Percentiles rank a stretch among this genome's conserved stretches.
These are phyloP conservation scores for Lecanicillium sp. DNA, from an alignment of 2,329 filamentous ascomycete genomes.

Conservation along the genomic window DNA sequence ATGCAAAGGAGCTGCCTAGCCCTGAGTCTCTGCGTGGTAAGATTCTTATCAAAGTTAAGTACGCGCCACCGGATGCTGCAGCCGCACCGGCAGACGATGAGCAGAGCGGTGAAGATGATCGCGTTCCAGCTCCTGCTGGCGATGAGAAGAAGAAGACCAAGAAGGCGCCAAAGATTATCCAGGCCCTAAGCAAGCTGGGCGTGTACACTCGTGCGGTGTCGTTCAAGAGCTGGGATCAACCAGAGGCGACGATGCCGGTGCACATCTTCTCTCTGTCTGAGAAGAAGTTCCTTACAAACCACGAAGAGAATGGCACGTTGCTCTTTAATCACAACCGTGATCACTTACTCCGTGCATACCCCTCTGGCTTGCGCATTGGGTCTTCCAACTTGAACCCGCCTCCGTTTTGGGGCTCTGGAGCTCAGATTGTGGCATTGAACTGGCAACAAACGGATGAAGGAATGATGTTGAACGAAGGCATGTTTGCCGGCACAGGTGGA, in stretches of 20 bases:
- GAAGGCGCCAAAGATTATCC: constrained; percentile 58
- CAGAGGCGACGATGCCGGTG: constrained; percentile 56
- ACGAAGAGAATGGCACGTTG: constrained; percentile 35
- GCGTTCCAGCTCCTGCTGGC: constrained; percentile 34
- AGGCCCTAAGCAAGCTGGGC: constrained; percentile 65
- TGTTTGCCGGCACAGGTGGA: constrained; percentile 78
- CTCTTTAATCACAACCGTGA: constrained; percentile 76
- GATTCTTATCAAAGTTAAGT: constrained; percentile 80
- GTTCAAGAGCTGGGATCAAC: constrained; percentile 70
- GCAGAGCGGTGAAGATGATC: constrained; percentile 25
- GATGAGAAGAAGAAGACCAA: constrained; percentile 16
- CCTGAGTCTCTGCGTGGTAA: constrained; percentile 65
- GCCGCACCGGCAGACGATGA: neutral
- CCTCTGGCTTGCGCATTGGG: constrained; percentile 69
- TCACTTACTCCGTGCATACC: constrained; percentile 83
- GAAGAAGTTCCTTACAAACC: constrained; percentile 53
- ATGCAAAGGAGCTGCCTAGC: constrained; percentile 49
- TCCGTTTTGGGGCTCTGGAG: constrained; percentile 78
- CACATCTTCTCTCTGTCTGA: constrained; percentile 64
- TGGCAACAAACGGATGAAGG: constrained; percentile 89
- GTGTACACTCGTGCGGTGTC: constrained; percentile 78
- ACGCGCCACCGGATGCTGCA: constrained; percentile 37
- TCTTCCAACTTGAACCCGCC: constrained; percentile 84
- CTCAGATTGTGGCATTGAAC: constrained; percentile 87
- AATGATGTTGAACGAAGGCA: constrained; percentile 93